Evolutionary conservation across 2,329 filamentous ascomycete genomes (phyloP), one percentile per base, ranked within the genome.

Genomic region (Neofusicoccum sp.): DNA sequence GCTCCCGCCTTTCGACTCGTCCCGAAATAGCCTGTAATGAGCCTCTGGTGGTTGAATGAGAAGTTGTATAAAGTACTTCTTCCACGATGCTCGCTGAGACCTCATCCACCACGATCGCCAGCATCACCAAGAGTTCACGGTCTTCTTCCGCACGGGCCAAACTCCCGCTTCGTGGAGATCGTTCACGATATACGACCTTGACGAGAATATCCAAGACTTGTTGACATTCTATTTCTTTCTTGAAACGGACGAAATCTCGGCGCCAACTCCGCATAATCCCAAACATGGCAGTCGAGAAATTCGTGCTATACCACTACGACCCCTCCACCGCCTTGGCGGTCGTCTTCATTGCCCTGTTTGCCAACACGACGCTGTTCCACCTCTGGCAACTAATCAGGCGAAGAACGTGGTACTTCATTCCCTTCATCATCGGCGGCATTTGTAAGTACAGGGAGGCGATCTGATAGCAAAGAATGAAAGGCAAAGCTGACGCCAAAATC

Each of bases 371-470:
- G 0, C 24, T 67, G 1, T 48, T 73, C 0, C 80, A 82, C 61
- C 51, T 67, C 16, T 74, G 68, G 38, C 73, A 76, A 40, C 63
- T 82, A 20, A 24, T 76, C 33, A 67, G 66, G 14, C 71, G 72
- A 1, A 70, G 75, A 33, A 78, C 78, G 1, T 83, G 79, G 78
- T 84, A 80, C 67, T 79, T 82, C 65, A 78, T 80, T 2, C 78
- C 82, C 0, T 79, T 84, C 51, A 63, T 80, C 5, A 69, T 84
- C 16, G 82, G 82, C 16, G 79, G 79, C 20, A 58, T 78, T n/a
- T 82, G 80, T 83, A 73, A 62, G 71, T 51, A 58, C 6, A n/a
- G n/a, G 47, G 11, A 36, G 7, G 26, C 33, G 9, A 34, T 34
- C 34, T 16, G 26, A 24, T 34, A 14, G 34, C 34, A 12, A 30